These are phyloP conservation scores for Dothideomycetes sp. DNA, from an alignment of 2,329 filamentous ascomycete species.

Conservation along the genomic window DNA sequence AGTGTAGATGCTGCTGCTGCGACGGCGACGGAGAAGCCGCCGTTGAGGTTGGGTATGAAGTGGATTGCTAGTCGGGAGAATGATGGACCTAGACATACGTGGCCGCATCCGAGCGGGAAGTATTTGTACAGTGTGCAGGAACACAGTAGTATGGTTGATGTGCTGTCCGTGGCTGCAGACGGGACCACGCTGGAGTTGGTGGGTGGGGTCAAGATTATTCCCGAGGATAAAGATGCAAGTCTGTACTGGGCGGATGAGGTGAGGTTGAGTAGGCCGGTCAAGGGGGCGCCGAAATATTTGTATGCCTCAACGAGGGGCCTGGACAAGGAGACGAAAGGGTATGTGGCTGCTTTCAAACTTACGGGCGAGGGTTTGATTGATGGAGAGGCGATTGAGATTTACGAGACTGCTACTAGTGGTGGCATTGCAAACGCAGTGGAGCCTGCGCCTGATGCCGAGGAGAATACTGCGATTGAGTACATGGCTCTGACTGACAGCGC, in stretches of 20 bases:
- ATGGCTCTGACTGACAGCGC: slow-evolving; percentile 24
- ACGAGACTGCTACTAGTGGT: slow-evolving; percentile 23
- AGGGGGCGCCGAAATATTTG: slow-evolving; percentile 17
- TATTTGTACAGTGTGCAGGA: slow-evolving; percentile 24
- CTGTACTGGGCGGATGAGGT: slow-evolving; percentile 26
- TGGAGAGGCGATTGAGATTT: slow-evolving; percentile 19
- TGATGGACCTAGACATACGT: slow-evolving; percentile 24
- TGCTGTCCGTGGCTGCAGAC: slow-evolving; percentile 18
- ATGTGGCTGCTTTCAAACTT: slow-evolving; percentile 20
- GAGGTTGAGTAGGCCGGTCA: slow-evolving; percentile 17
- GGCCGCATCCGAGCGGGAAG: slow-evolving; percentile 22
- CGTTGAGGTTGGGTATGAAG: slow-evolving; percentile 17
- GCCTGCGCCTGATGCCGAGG: slow-evolving; percentile 15
- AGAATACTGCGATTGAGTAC: slow-evolving; percentile 16
- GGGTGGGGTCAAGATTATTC: slow-evolving; percentile 20
- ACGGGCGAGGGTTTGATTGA: slow-evolving; percentile 16
- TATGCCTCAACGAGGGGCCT: slow-evolving; percentile 24
- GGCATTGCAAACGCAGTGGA: slow-evolving; percentile 25
- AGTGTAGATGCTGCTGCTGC: slow-evolving; percentile 11
- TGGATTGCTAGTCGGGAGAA: slow-evolving; percentile 18
- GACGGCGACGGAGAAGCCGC: slow-evolving; percentile 8
- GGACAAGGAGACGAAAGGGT: slow-evolving; percentile 19
- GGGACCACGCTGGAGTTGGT: slow-evolving; percentile 18
- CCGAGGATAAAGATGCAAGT: slow-evolving; percentile 19
- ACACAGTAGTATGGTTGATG: slow-evolving; percentile 25